A percentile compares a stretch with the other conserved stretches of the same genome.
Evolutionary conservation across 176 grass and related monocot genomes (phyloP).

Genomic region (Panicum miliaceum): DNA sequence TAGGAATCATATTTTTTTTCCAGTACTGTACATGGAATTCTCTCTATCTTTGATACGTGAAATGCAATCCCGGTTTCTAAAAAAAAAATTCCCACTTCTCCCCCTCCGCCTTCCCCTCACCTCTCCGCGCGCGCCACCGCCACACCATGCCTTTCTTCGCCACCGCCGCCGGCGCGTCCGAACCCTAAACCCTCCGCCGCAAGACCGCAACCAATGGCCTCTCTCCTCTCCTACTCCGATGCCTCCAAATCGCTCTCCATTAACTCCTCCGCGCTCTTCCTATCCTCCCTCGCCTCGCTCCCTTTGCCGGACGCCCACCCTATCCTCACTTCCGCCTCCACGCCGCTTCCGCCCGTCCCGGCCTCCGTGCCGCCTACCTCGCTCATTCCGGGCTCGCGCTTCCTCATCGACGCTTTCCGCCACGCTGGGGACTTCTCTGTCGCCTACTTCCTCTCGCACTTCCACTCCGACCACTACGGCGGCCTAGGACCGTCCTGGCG

Average conservation of each 20-base stretch:
- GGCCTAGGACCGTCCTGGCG: conserved; percentile 74
- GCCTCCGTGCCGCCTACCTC: conserved; percentile 46
- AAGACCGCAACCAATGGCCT: conserved; percentile 45
- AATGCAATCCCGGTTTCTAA: too few species aligned
- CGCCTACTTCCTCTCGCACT: conserved; percentile 94
- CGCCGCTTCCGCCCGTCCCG: conserved; percentile 55
- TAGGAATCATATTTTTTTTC: too few species aligned
- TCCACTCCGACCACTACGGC: conserved; percentile 91
- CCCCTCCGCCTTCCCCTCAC: not conserved
- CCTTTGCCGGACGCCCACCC: conserved; percentile 33
- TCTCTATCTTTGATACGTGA: too few species aligned
- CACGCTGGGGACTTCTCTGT: conserved; percentile 80
- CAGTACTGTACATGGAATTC: too few species aligned
- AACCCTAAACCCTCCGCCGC: conserved; percentile 38
- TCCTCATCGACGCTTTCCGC: conserved; percentile 88
- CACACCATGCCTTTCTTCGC: conserved; percentile 26
- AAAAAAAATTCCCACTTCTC: not conserved
- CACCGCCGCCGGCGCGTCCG: not conserved
- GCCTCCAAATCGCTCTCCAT: conserved; percentile 48
- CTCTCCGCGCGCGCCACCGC: conserved; percentile 18
- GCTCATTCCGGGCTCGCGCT: conserved; percentile 75
- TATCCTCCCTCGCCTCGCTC: conserved; percentile 43
- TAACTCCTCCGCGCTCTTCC: conserved; percentile 45
- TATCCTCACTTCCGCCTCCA: conserved; percentile 35
- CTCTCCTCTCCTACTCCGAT: conserved; percentile 41